phyloP scores from a whole-genome alignment of 352 stramenopile species.

The Thalassiosira sp. region DNA sequence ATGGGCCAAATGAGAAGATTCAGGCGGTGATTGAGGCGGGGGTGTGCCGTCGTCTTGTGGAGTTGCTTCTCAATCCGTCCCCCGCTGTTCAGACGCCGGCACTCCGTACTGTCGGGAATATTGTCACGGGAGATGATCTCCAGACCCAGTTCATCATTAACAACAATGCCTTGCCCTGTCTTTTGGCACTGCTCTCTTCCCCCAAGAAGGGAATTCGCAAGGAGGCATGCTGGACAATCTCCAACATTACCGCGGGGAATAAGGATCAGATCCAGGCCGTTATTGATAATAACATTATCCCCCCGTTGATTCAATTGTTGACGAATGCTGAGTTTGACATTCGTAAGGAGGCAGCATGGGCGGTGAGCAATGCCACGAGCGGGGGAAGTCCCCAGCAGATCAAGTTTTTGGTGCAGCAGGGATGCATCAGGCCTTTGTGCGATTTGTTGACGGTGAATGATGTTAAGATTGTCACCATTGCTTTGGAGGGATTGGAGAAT shows the following conservation, averaged over 20 bases:
- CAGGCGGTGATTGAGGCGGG: constrained; percentile 97
- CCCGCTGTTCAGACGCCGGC: constrained; percentile 94
- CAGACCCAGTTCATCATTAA: constrained; percentile 99
- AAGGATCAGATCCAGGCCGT: constrained; percentile 98
- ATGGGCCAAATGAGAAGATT: constrained; percentile 99
- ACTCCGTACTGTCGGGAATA: constrained; percentile 97
- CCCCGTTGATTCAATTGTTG: constrained; percentile 94
- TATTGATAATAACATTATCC: constrained; percentile 96
- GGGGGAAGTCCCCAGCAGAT: constrained; percentile 93
- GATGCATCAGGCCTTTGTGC: constrained; percentile 96
- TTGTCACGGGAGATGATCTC: constrained; percentile 98
- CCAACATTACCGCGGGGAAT: constrained; percentile 99
- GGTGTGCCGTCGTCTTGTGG: constrained; percentile 94
- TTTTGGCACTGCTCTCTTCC: constrained; percentile 91
- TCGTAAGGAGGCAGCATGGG: constrained; percentile 97
- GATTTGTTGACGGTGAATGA: constrained; percentile 95
- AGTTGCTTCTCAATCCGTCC: constrained; percentile 92
- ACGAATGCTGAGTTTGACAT: constrained; percentile 98
- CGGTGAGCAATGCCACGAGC: constrained; percentile 98
- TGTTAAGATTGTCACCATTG: constrained; percentile 97
- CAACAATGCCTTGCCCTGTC: constrained; percentile 93
- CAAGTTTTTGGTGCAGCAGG: constrained; percentile 94
- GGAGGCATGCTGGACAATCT: constrained; percentile 99
- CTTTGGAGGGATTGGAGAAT: constrained; percentile 98
- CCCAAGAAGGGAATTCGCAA: constrained; percentile 98